Conservation (phyloP, 2,329 filamentous ascomycete species). For the Phialophora verrucosa region DNA sequence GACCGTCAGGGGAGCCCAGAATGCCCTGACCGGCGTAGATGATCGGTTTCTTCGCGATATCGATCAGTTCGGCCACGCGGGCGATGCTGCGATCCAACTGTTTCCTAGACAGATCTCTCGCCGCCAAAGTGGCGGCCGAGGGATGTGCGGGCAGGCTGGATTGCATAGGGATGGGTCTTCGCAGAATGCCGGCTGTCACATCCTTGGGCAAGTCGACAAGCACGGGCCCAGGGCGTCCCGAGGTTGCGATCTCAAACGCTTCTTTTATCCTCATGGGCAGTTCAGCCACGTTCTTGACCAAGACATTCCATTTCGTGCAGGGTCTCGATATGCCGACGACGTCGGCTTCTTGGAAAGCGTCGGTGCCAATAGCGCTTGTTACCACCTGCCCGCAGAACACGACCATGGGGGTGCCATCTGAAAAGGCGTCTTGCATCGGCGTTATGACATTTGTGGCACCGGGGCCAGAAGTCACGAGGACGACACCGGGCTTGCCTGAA, state of each 20-base stretch:
- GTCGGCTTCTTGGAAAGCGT: conserved; percentile 97
- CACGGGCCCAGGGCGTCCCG: conserved; percentile 89
- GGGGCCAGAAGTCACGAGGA: conserved; percentile 94
- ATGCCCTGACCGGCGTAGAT: conserved; percentile 95
- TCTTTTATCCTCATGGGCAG: conserved; percentile 93
- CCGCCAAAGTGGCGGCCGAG: conserved; percentile 83
- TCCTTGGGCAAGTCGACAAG: conserved; percentile 97
- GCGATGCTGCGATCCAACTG: conserved; percentile 75
- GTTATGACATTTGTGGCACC: conserved; percentile 97
- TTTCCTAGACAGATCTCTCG: conserved; percentile 72
- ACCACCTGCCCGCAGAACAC: conserved; percentile 94
- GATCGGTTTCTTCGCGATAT: conserved; percentile 88
- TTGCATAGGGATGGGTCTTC: conserved; percentile 80
- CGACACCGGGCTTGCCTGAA: conserved; percentile 90
- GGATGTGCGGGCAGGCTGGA: conserved; percentile 76
- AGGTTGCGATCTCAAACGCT: conserved; percentile 96
- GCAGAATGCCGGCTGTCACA: conserved; percentile 83
- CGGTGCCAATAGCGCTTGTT: conserved; percentile 87
- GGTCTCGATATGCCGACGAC: conserved; percentile 90
- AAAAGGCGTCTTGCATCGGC: conserved; percentile 93
- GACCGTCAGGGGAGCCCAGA: conserved; percentile 77
- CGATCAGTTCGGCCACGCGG: conserved; percentile 81
- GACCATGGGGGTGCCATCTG: conserved; percentile 93
- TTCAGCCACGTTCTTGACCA: conserved; percentile 95
- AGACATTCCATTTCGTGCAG: conserved; percentile 99